Evolutionary conservation across 441 rosid species (phyloP).

Genomic region (Gossypium laxum): DNA sequence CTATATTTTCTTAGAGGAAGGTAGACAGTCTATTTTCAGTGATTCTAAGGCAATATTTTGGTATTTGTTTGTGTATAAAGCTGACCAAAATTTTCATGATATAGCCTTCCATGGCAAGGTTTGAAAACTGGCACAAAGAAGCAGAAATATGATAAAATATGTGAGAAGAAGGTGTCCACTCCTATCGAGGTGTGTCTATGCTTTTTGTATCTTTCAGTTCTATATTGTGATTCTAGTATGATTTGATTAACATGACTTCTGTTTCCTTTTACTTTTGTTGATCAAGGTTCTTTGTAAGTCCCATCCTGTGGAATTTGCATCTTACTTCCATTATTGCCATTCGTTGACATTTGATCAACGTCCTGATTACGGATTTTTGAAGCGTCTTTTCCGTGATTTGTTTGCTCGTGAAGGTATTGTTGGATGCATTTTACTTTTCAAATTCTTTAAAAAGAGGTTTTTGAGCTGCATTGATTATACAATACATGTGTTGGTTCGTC

Average conservation of each 20-base stretch:
- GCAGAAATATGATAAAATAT: constrained; percentile 83
- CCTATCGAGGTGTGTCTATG: constrained; percentile 64
- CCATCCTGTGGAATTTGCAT: constrained; percentile 4
- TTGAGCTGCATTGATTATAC: not conserved
- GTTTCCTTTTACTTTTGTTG: not conserved
- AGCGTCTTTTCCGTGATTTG: constrained; percentile 70
- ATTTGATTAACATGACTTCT: not conserved
- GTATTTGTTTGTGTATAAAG: not conserved
- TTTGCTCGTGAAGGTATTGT: constrained; percentile 64
- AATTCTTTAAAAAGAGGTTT: not conserved
- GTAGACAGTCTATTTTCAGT: constrained; percentile 18
- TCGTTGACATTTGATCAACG: constrained; percentile 1
- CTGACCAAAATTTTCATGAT: constrained; percentile 19
- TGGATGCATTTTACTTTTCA: not conserved
- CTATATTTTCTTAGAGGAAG: constrained; percentile 61
- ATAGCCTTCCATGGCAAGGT: constrained; percentile 97
- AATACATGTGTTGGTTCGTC: constrained; percentile 24
- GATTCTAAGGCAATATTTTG: not conserved
- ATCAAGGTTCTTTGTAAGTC: constrained; percentile 34
- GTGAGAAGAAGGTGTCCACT: constrained; percentile 86
- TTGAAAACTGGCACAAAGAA: constrained; percentile 83
- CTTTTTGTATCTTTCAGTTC: not conserved
- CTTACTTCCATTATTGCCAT: not conserved
- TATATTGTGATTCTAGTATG: not conserved
- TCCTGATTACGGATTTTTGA: constrained; percentile 65